Base-by-base conservation (phyloP, 2,329 filamentous ascomycete genomes). In the Aspergillus fumigatus region DNA sequence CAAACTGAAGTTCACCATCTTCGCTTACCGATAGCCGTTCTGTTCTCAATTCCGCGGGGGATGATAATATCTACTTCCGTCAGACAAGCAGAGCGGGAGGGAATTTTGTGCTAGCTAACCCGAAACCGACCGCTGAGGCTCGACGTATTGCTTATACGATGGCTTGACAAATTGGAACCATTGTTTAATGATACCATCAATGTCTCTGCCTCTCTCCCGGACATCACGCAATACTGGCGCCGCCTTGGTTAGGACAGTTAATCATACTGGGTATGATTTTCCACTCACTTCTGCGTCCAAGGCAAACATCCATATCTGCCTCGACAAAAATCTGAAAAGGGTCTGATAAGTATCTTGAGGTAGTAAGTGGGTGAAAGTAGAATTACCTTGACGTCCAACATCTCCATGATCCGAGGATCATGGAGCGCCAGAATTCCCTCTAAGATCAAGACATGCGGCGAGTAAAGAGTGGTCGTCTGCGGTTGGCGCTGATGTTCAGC, bases 101-200 rank as follows among this genome's bases (percentile, higher is more conserved):
- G 4, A 32, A 2, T 4, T 19, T 9, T 29, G 4, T 4, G 5
- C 19, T 35, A 11, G 71, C 78, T 66, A 75, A 88, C 87, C 87
- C 65, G 92, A 92, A 50, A 93, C 87, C 64, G 92, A 88, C 54
- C 92, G 83, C 73, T 99, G 94, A 35, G 94, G 94, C 61, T 96
- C 88, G 55, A 99, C 94, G 69, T 85, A 97, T 81, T 88, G 90
- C 73, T 93, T 89, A 67, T 95, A 97, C 69, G 97, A 97, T 3
- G 94, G 94, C 75, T 99, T 99, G 47, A 99, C 94, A 70, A 89
- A 99, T 10, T 79, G 79, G 72, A 97, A 97, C 94, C 94, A 99
- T 73, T 99, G 94, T 75, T 97, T 97, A 73, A 99, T 92, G 68
- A 92, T 93, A 43, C 94, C 94, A 70, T 97, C 89, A 55, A 97